These are phyloP conservation scores for Dictyostelium citrinum DNA, from an alignment of 78 protist species.

Conservation along the genomic window DNA sequence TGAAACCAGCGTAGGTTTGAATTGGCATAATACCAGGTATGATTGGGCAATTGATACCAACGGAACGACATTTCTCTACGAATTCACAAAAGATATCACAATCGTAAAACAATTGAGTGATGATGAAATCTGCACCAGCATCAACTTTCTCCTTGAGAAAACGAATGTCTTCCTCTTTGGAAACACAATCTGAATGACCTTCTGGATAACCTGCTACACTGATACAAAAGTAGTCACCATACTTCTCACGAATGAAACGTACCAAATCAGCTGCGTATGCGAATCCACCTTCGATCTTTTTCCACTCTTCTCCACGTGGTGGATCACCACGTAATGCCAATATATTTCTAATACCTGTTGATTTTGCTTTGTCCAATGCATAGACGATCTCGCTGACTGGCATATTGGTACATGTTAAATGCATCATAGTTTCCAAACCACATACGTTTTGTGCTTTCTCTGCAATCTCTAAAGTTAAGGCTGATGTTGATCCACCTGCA, in stretches of 20 bases:
- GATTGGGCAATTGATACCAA: constrained; percentile 95
- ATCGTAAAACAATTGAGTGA: constrained; percentile 97
- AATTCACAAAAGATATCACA: constrained; percentile 77
- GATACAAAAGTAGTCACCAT: constrained; percentile 94
- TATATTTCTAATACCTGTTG: constrained; percentile 91
- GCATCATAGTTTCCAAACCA: constrained; percentile 90
- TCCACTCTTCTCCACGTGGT: constrained; percentile 91
- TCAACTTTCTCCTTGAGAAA: constrained; percentile 93
- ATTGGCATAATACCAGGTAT: constrained; percentile 99
- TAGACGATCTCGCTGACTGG: constrained; percentile 41
- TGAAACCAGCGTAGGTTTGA: constrained; percentile 87
- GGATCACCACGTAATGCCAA: constrained; percentile 96
- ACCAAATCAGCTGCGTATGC: constrained; percentile 94
- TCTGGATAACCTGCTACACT: constrained; percentile 96
- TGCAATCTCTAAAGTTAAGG: constrained; percentile 81
- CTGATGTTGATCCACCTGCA: constrained; percentile 82
- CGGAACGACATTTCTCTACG: constrained; percentile 75
- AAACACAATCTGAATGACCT: constrained; percentile 86
- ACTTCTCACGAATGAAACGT: constrained; percentile 80
- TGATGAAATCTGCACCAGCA: constrained; percentile 96
- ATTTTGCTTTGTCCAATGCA: constrained; percentile 79
- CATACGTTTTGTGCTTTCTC: constrained; percentile 65
- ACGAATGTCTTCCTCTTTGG: constrained; percentile 74
- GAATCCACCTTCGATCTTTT: constrained; percentile 88
- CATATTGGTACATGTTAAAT: constrained; percentile 94